phyloP scores from a whole-genome alignment of 2,329 filamentous ascomycete species.

The Xylaria sp. region DNA sequence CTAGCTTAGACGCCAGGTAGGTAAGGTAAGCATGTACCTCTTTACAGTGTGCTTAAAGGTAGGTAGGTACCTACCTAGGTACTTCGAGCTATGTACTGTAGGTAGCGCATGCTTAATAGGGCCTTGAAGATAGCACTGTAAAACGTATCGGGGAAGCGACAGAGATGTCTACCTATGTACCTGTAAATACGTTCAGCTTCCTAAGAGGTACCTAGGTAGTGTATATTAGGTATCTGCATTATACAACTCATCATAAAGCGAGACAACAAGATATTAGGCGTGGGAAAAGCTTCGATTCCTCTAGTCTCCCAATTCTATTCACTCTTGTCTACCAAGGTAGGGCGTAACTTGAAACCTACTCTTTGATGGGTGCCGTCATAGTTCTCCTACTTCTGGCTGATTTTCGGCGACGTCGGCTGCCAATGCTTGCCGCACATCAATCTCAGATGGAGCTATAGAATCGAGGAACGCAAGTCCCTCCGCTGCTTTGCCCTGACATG shows the following conservation, averaged over 20 bases:
- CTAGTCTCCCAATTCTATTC: background rate
- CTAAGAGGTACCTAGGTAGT: no score
- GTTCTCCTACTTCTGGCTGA: constrained; percentile 43
- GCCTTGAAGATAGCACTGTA: background rate
- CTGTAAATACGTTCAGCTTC: no score
- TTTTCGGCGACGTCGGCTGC: constrained; percentile 44
- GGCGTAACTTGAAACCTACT: background rate
- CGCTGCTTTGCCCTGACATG: constrained; percentile 76
- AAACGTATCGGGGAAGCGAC: background rate
- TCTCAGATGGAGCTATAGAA: constrained; percentile 46
- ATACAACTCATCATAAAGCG: background rate
- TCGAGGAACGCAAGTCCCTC: constrained; percentile 66
- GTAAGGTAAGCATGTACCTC: no score
- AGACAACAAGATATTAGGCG: background rate
- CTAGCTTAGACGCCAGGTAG: background rate
- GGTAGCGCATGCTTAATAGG: background rate
- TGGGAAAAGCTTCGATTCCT: background rate
- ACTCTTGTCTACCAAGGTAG: background rate
- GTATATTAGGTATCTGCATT: background rate
- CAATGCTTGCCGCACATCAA: constrained; percentile 52
- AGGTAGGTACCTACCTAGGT: no score
- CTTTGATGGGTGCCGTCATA: constrained; percentile 35
- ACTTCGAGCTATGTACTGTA: no score
- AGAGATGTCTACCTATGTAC: no score
- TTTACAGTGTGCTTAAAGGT: no score